Percentiles rank a stretch among this genome's conserved stretches.
Evolutionary conservation across 192 early-diverging fungal genomes (phyloP).

Genomic region (Backusella parvicylindrica): DNA sequence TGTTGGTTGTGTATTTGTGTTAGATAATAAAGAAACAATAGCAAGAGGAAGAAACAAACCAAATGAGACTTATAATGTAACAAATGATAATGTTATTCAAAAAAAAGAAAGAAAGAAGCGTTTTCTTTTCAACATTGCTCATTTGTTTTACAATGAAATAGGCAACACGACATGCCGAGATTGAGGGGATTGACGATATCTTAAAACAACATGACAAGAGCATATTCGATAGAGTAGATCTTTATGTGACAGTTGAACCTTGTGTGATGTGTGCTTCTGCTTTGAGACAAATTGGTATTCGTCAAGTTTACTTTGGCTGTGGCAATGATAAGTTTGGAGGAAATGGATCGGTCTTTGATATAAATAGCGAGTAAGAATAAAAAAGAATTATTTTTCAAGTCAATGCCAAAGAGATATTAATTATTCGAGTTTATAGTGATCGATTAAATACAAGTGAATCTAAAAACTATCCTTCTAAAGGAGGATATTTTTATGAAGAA

Average conservation of each 20-base stretch:
- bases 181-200: constrained; percentile 89
- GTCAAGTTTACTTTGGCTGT: constrained; percentile 89
- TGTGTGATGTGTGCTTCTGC: constrained; percentile 98
- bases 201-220: constrained; percentile 29
- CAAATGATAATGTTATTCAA: too few species aligned
- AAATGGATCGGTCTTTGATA: constrained; percentile 83
- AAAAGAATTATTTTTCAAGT: not conserved
- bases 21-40: constrained; percentile 55
- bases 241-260: constrained; percentile 98
- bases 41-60: constrained; percentile 86
- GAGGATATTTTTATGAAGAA: constrained; percentile 73
- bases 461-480: constrained; percentile 53
- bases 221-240: constrained; percentile 45
- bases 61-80: constrained; percentile 83
- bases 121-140: not conserved
- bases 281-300: constrained; percentile 72
- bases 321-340: constrained; percentile 96
- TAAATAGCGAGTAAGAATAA: constrained; percentile 73
- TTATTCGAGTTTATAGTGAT: not conserved
- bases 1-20: constrained; percentile 94
- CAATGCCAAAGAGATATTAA: not conserved
- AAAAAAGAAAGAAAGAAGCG: not conserved
- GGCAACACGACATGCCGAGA: constrained; percentile 93
- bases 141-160: constrained; percentile 22
- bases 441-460: constrained; percentile 23